phyloP scores from a whole-genome alignment of 108 stramenopile genomes.

The Cyclotella choctawhatcheeana region DNA sequence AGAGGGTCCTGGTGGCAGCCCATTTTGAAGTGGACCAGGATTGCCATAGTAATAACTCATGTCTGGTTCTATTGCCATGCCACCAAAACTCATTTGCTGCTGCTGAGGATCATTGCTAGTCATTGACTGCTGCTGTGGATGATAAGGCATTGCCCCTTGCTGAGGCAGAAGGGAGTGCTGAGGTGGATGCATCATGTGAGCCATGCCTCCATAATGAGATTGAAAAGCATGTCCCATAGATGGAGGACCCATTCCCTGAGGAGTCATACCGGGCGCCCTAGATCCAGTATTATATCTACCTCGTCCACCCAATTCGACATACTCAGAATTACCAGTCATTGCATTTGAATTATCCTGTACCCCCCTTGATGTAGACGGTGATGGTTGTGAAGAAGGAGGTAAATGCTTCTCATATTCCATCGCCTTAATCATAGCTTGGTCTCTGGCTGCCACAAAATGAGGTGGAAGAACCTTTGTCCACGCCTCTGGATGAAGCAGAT shows the following conservation, averaged over 20 bases:
- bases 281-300: slow-evolving; percentile 19
- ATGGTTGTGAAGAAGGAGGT: slow-evolving; percentile 28
- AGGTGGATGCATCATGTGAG: slow-evolving; percentile 22
- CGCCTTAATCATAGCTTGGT: slow-evolving; percentile 72
- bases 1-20: background rate
- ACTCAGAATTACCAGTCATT: slow-evolving; percentile 35
- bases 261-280: slow-evolving; percentile 17
- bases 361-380: slow-evolving; percentile 4
- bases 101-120: slow-evolving; percentile 27
- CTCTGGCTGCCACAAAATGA: slow-evolving; percentile 72
- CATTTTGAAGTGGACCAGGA: background rate
- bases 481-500: slow-evolving; percentile 77
- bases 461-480: slow-evolving; percentile 88
- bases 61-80: slow-evolving; percentile 12
- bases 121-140: slow-evolving; percentile 25
- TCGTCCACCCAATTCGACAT: slow-evolving; percentile 47
- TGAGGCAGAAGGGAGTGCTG: slow-evolving; percentile 10
- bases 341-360: slow-evolving; percentile 12
- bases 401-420: slow-evolving; percentile 57
- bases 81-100: slow-evolving; percentile 30
- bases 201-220: slow-evolving; percentile 8
- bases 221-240: background rate
- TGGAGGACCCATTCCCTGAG: slow-evolving; percentile 6
- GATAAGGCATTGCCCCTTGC: slow-evolving; percentile 12
- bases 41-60: slow-evolving; percentile 38